Conservation (phyloP, 371 early-diverging fungal species). For the Rhizopus arrhizus region DNA sequence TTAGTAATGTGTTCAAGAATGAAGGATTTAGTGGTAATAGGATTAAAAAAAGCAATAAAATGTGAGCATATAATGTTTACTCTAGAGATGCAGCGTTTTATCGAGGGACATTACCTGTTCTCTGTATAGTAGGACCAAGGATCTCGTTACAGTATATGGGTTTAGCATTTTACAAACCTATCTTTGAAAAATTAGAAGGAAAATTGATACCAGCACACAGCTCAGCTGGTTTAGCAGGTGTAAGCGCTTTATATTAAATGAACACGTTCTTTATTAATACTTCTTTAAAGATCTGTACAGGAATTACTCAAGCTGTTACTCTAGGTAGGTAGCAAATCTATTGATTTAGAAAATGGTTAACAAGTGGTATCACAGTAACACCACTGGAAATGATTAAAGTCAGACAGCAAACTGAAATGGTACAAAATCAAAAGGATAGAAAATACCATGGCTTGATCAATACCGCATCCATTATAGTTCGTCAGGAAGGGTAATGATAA, state of each 20-base stretch:
- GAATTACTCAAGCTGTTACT: constrained; percentile 56
- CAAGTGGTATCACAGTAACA: constrained; percentile 33
- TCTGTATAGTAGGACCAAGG: constrained; percentile 57
- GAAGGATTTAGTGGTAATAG: constrained; percentile 40
- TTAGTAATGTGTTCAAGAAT: constrained; percentile 26
- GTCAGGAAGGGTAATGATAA: constrained; percentile 47
- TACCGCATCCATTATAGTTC: constrained; percentile 46
- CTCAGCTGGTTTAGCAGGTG: constrained; percentile 55
- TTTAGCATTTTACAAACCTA: constrained; percentile 54
- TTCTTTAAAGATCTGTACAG: constrained; percentile 44
- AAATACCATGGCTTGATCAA: constrained; percentile 49
- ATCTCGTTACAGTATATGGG: constrained; percentile 56
- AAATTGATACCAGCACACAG: constrained; percentile 45
- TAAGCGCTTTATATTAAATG: constrained; percentile 17
- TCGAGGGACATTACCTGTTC: constrained; percentile 51
- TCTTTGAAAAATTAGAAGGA: constrained; percentile 54
- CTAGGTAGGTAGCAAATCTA: constrained; percentile 27
- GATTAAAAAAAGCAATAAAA: constrained; percentile 10
- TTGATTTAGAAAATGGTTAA: neutral
- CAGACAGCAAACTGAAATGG: constrained; percentile 56
- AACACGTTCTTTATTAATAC: neutral
- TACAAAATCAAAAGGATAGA: constrained; percentile 28
- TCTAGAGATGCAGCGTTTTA: constrained; percentile 37
- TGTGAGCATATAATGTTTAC: neutral
- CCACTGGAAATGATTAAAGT: constrained; percentile 59